Evolutionary conservation across 495 filamentous ascomycete genomes (phyloP).

Genomic region (Penicillium paxilli): DNA sequence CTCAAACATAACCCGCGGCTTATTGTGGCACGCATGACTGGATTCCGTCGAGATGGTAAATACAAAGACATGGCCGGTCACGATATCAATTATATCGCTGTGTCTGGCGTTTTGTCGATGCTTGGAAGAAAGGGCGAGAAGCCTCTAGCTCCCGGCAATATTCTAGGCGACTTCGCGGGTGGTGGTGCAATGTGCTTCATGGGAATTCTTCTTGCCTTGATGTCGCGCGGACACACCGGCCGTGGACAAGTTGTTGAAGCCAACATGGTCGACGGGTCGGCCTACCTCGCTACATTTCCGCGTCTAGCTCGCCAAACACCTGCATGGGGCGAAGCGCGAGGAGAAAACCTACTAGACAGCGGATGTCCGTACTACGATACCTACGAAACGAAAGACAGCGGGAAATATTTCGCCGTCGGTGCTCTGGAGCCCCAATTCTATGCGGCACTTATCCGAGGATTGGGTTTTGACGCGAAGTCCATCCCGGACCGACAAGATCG

Average conservation of each 20-base stretch:
- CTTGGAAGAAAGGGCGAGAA: slow-evolving; percentile 67
- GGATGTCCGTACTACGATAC: slow-evolving; percentile 87
- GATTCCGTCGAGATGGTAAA: slow-evolving; percentile 82
- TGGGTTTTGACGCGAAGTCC: slow-evolving; percentile 53
- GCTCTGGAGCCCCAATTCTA: slow-evolving; percentile 90
- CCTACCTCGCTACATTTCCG: slow-evolving; percentile 75
- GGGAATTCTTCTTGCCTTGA: slow-evolving; percentile 50
- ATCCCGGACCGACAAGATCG: slow-evolving; percentile 58
- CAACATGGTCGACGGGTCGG: slow-evolving; percentile 92
- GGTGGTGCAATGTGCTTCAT: slow-evolving; percentile 78
- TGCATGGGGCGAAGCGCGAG: slow-evolving; percentile 61
- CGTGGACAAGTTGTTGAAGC: slow-evolving; percentile 86
- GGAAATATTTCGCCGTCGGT: slow-evolving; percentile 84
- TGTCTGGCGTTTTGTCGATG: slow-evolving; percentile 75
- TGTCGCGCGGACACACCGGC: slow-evolving; percentile 51
- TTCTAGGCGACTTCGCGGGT: slow-evolving; percentile 88
- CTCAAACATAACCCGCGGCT: slow-evolving; percentile 72
- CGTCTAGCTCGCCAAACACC: slow-evolving; percentile 60
- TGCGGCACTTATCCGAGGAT: slow-evolving; percentile 58
- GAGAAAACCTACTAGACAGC: slow-evolving; percentile 77
- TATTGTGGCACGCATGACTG: slow-evolving; percentile 82
- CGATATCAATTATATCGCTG: slow-evolving; percentile 95
- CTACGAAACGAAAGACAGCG: slow-evolving; percentile 78
- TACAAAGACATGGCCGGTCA: slow-evolving; percentile 92
- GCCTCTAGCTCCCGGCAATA: slow-evolving; percentile 78